Evolutionary conservation across 2,329 filamentous ascomycete species (phyloP).

Genomic region (Lachnellula suecica): DNA sequence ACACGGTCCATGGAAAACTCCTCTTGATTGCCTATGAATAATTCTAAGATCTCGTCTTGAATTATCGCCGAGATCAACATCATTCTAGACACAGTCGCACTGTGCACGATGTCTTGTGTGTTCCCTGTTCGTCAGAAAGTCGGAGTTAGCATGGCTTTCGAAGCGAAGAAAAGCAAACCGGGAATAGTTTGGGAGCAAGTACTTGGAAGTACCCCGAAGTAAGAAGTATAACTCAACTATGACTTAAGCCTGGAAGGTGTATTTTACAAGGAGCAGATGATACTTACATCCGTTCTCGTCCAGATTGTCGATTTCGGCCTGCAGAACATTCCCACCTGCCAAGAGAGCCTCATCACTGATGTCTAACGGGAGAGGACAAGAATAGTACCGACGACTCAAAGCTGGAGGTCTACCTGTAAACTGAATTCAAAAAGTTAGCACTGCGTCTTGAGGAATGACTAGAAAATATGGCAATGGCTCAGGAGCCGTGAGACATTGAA

Average conservation of each 20-base stretch:
- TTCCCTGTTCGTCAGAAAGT: too few species aligned
- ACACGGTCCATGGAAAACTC: conserved; percentile 14
- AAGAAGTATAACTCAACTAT: too few species aligned
- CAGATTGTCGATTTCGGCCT: conserved; percentile 28
- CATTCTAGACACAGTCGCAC: conserved; percentile 29
- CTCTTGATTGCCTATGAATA: conserved; percentile 14
- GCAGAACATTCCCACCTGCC: conserved; percentile 29
- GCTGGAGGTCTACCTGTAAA: conserved; percentile 44
- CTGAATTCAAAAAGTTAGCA: too few species aligned
- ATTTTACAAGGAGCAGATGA: too few species aligned
- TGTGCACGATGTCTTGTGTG: conserved; percentile 30
- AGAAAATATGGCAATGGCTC: too few species aligned
- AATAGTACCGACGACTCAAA: conserved; percentile 36
- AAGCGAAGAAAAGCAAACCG: too few species aligned
- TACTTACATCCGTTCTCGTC: conserved; percentile 40
- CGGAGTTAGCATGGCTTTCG: too few species aligned
- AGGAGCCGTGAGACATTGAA: too few species aligned
- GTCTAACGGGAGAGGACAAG: conserved; percentile 41
- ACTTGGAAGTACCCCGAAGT: too few species aligned
- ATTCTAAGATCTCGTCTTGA: conserved; percentile 20
- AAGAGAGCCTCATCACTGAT: conserved; percentile 38
- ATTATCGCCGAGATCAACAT: conserved; percentile 8
- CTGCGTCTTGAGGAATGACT: too few species aligned
- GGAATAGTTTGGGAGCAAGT: too few species aligned
- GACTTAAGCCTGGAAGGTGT: too few species aligned